Evolutionary conservation across 768 basidiomycete genomes (phyloP).

Genomic region (Pisolithus albus): DNA sequence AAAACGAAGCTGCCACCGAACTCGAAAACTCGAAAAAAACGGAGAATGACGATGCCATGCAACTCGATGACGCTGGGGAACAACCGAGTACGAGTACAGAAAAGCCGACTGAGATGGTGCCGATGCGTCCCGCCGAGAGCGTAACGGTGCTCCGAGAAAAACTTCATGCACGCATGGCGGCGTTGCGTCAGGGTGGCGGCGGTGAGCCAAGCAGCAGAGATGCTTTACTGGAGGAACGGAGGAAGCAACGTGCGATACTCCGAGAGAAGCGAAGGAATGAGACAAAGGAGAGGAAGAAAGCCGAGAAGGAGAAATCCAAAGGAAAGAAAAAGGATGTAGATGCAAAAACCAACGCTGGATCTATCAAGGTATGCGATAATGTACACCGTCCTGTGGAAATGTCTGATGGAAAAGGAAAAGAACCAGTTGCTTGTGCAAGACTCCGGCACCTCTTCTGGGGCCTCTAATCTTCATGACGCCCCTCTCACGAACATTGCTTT

Average conservation of each 20-base stretch:
- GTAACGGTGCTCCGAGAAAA: conserved; percentile 63
- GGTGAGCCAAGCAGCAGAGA: conserved; percentile 61
- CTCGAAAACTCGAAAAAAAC: conserved; percentile 18
- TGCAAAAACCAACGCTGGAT: conserved; percentile 30
- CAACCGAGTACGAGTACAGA: conserved; percentile 24
- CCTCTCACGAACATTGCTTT: conserved; percentile 64
- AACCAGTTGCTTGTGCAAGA: conserved; percentile 71
- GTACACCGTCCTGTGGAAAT: no score
- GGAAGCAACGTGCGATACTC: conserved; percentile 71
- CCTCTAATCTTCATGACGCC: conserved; percentile 29
- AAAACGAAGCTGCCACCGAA: conserved; percentile 42
- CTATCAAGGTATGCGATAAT: conserved; percentile 44
- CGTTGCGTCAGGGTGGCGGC: conserved; percentile 46
- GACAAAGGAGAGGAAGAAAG: conserved; percentile 74
- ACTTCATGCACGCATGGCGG: conserved; percentile 65
- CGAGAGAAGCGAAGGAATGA: conserved; percentile 81
- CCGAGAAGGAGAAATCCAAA: conserved; percentile 49
- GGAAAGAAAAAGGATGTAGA: conserved; percentile 41
- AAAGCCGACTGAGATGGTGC: conserved; percentile 35
- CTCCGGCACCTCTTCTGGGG: conserved; percentile 11
- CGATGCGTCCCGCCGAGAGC: conserved; percentile 59
- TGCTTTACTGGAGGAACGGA: conserved; percentile 73
- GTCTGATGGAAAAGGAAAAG: conserved; percentile 28
- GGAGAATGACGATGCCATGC: conserved; percentile 12
- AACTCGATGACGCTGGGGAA: conserved; percentile 27